phyloP scores from a whole-genome alignment of 1,284 basidiomycete genomes.

The Mycena sp. region DNA sequence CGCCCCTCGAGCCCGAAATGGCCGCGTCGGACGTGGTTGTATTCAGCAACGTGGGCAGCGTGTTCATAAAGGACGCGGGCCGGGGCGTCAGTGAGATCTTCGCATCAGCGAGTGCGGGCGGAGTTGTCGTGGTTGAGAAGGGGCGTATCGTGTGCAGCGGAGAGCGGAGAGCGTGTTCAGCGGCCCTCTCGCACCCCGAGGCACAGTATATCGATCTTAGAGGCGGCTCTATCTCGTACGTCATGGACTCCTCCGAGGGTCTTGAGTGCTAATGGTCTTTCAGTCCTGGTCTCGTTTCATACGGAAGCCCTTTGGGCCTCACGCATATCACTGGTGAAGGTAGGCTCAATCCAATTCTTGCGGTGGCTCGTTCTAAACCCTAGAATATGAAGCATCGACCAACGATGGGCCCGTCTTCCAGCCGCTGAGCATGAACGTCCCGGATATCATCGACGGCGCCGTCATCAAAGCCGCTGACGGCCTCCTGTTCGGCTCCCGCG shows the following conservation, averaged over 20 bases:
- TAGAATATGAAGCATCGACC: conserved; percentile 53
- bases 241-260: neutral
- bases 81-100: conserved; percentile 12
- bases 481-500: conserved; percentile 73
- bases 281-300: conserved; percentile 27
- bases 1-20: conserved; percentile 59
- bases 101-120: conserved; percentile 19
- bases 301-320: conserved; percentile 25
- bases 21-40: conserved; percentile 52
- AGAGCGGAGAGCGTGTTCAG: neutral
- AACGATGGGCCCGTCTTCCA: conserved; percentile 71
- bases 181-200: conserved; percentile 28
- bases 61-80: conserved; percentile 50
- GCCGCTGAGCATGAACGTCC: conserved; percentile 54
- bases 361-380: conserved; percentile 44
- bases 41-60: conserved; percentile 66
- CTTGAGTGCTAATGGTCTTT: no score
- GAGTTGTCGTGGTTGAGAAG: conserved; percentile 50
- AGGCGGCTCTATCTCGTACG: conserved; percentile 27
- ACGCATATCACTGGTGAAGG: conserved; percentile 28
- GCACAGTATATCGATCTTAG: conserved; percentile 23
- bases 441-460: conserved; percentile 59
- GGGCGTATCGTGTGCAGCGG: conserved; percentile 57
- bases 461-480: conserved; percentile 79
- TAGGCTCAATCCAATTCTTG: conserved; percentile 8